Percentiles rank a stretch among this genome's conserved stretches.
phyloP scores from a whole-genome alignment of 371 early-diverging fungal genomes.

The Apophysomyces trapeziformis region DNA sequence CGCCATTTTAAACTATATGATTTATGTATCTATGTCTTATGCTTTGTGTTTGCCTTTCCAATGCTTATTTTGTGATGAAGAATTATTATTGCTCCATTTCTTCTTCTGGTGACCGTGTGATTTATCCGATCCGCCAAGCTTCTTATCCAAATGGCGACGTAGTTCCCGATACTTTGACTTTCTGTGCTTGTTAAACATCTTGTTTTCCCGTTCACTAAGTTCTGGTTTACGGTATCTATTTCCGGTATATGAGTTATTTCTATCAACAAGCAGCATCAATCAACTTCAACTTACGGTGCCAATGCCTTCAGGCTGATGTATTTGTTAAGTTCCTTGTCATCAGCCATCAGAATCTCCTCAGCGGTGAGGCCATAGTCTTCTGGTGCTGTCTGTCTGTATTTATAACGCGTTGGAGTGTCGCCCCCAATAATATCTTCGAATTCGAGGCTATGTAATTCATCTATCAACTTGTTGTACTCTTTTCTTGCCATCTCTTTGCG shows the following conservation, averaged over 20 bases:
- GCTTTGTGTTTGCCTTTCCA: too few relatives aligned
- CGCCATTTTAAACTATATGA: too few relatives aligned
- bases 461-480: constrained; percentile 67
- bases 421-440: constrained; percentile 94
- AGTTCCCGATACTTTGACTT: constrained; percentile 11
- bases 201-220: constrained; percentile 5
- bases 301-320: constrained; percentile 84
- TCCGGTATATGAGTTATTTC: neutral
- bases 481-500: constrained; percentile 22
- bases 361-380: constrained; percentile 78
- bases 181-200: constrained; percentile 12
- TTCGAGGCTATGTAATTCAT: constrained; percentile 91
- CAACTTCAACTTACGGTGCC: constrained; percentile 75
- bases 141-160: constrained; percentile 10
- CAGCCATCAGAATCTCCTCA: constrained; percentile 87
- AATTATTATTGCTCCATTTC: too few relatives aligned
- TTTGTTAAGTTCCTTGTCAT: constrained; percentile 88
- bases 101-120: too few relatives aligned
- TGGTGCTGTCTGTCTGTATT: constrained; percentile 81
- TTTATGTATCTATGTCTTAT: too few relatives aligned
- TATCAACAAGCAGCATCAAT: neutral
- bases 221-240: constrained; percentile 20
- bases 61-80: too few relatives aligned
- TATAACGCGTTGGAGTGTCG: constrained; percentile 87
- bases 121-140: neutral